Evolutionary conservation across 371 early-diverging fungal genomes (phyloP).

Genomic region (Mortierella sp.): DNA sequence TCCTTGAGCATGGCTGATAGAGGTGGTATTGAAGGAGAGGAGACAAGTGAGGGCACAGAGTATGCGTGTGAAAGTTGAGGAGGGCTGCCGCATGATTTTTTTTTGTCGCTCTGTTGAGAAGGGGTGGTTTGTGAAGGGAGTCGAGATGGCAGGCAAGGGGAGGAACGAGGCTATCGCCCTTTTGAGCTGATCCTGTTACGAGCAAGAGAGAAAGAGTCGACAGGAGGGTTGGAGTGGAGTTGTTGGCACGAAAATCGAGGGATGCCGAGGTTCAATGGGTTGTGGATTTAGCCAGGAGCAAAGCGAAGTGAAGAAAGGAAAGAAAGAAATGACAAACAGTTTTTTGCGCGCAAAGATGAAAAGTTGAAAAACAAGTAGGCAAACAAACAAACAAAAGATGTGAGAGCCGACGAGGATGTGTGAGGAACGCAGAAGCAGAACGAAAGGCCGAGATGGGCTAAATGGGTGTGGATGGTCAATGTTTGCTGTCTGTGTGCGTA

Average conservation of each 20-base stretch:
- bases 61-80: background rate
- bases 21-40: background rate
- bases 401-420: background rate
- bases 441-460: background rate
- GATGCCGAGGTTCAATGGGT: background rate
- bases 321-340: background rate
- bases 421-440: background rate
- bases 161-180: background rate
- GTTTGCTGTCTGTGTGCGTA: background rate
- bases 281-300: too few relatives aligned
- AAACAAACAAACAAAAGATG: background rate
- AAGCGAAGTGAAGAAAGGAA: background rate
- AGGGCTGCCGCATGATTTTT: slow-evolving; percentile 18
- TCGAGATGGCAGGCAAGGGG: slow-evolving; percentile 8
- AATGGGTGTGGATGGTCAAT: background rate
- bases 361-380: background rate
- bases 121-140: background rate
- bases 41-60: background rate
- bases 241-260: background rate
- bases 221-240: too few relatives aligned
- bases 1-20: background rate
- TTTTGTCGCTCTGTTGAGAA: background rate
- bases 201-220: background rate
- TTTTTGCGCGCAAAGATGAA: background rate
- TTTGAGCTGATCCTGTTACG: background rate